Evolutionary conservation across 352 stramenopile species (phyloP), one percentile per base, ranked within the genome.

Genomic region (Phytophthora chlamydospora): DNA sequence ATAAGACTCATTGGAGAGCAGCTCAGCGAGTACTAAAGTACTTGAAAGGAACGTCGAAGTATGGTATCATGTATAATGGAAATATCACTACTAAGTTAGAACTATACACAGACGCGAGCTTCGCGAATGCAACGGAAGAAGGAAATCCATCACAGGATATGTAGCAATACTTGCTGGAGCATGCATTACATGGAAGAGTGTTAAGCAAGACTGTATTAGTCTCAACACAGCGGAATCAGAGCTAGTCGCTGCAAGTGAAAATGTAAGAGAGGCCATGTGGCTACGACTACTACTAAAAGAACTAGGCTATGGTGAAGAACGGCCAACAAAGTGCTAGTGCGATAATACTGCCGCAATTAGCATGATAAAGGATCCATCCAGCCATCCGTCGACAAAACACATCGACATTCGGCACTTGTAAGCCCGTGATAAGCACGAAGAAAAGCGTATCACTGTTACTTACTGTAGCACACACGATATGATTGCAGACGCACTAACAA

Each of bases 21-120:
- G 47, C 34, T 34, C 27, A 54, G 53, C 33, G 53, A 53, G 53
- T 62, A 62, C 53, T 62, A 34, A 54, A 33, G 53, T 39, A 62
- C 42, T 41, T 62, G 16, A 43, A 62, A 54, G 42, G 53, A 46
- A 62, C 42, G 40, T 62, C 31, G 53, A 62, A 21, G 24, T 54
- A 54, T 13, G 41, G 53, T 19, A 32, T 57, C 17, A 39, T 36
- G 24, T 39, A 31, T 21, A 46, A 47, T 57, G 19, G 36, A 40
- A 57, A 57, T 57, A 44, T 13, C 29, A 44, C 9, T 32, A 21
- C 8, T 27, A 45, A 55, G 16, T 2, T 45, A 8, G 34, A 27
- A n/a, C 47, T 60, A 11, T 60, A 52, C 41, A 60, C 52, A 60
- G 41, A 45, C 42, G 16, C 52, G 40, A 60, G 52, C 40, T 50